Percentiles rank a stretch among this genome's conserved stretches.
These are phyloP conservation scores for Thalassiosira oceanica DNA, from an alignment of 352 stramenopile genomes.

Conservation along the genomic window DNA sequence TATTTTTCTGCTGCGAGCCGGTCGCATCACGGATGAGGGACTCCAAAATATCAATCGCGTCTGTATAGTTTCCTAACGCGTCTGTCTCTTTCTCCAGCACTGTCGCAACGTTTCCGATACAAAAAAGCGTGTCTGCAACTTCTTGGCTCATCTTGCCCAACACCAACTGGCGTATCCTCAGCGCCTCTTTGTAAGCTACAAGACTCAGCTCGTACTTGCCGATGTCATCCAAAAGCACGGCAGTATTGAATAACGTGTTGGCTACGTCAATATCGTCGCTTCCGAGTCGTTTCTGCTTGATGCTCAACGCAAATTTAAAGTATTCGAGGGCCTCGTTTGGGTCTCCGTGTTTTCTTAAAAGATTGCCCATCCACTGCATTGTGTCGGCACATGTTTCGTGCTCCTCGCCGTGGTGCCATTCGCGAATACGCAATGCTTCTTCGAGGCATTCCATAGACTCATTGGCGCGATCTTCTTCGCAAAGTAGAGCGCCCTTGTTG, in stretches of 20 bases:
- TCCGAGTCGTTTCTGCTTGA: constrained; percentile 53
- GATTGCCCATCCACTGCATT: constrained; percentile 62
- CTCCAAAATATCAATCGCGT: constrained; percentile 48
- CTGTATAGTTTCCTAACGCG: constrained; percentile 51
- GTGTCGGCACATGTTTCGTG: constrained; percentile 63
- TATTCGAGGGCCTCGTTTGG: constrained; percentile 57
- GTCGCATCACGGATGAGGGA: constrained; percentile 25
- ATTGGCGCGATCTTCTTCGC: constrained; percentile 48
- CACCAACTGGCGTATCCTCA: constrained; percentile 50
- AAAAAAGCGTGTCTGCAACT: constrained; percentile 63
- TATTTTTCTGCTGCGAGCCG: constrained; percentile 17
- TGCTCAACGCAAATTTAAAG: constrained; percentile 63
- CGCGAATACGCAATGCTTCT: constrained; percentile 60
- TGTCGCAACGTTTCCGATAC: constrained; percentile 55
- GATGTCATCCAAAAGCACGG: constrained; percentile 54
- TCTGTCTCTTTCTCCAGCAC: constrained; percentile 52
- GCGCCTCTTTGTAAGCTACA: constrained; percentile 61
- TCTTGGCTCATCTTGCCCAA: constrained; percentile 42
- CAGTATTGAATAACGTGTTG: constrained; percentile 61
- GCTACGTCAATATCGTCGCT: constrained; percentile 54
- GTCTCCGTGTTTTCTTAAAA: constrained; percentile 55
- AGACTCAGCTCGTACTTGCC: constrained; percentile 60
- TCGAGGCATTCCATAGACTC: constrained; percentile 59
- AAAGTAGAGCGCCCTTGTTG: constrained; percentile 65
- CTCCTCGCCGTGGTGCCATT: constrained; percentile 52